Evolutionary conservation across 1,284 basidiomycete genomes (phyloP), one percentile per base, ranked within the genome.

Genomic region (Mycosarcoma mackinlayi): DNA sequence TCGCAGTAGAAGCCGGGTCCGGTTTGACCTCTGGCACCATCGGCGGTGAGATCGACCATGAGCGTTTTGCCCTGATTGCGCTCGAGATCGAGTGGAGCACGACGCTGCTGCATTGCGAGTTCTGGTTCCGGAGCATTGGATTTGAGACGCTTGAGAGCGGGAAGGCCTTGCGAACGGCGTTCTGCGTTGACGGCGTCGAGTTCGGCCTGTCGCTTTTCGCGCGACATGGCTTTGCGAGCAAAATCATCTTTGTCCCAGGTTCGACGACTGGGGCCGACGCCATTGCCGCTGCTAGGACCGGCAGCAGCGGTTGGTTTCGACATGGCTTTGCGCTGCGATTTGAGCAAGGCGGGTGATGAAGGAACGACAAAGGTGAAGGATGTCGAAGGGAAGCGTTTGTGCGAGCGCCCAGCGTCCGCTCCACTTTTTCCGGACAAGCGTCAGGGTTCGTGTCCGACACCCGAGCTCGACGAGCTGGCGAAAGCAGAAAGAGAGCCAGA

Each of bases 1-100:
- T 80, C 72, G 60, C 80, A 82, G 88, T 77, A 81, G 46, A 79
- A 82, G 10, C 80, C 80, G 1, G 80, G 75, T 1, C 78, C 79
- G 1, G 64, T 68, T n/a, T 69, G 66, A n/a, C 72, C 72, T 37
- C 65, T 71, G 4, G 58, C 69, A 9, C 37, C 49, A 13, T 40
- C 65, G 11, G 40, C 41, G 1, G 60, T 47, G 19, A 75, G 63
- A n/a, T 82, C 79, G 35, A 82, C 77, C 63, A 82, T 74, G 27
- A 73, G 46, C 18, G 74, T 78, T 47, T 78, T 81, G 31, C 76
- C 76, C 23, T 75, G 39, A 42, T 81, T 75, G 38, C 72, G 67
- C 7, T 76, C 76, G 13, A 82, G 54, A n/a, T 63, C 68, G 23
- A 82, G 70, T 14, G 76, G 73, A 4, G 41, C 57, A 8, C 68